Evolutionary conservation across 2,329 filamentous ascomycete genomes (phyloP).

Genomic region (Alternaria consortialis): DNA sequence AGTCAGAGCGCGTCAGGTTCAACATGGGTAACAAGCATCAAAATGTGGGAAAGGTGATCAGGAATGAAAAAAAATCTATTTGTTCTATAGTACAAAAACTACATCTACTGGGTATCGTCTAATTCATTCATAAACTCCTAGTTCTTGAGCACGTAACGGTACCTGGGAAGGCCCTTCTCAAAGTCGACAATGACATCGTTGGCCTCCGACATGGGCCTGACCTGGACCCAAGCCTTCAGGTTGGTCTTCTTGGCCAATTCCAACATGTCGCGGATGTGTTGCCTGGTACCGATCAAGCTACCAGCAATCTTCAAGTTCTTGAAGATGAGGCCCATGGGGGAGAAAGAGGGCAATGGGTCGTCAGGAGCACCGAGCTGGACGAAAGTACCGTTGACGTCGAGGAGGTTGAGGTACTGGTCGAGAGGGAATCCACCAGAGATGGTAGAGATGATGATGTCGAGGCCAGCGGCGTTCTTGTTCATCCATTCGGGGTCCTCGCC

Average conservation of each 20-base stretch:
- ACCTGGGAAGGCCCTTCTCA: constrained; percentile 53
- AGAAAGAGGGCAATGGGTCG: constrained; percentile 59
- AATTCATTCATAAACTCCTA: constrained; percentile 9
- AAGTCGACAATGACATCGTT: constrained; percentile 52
- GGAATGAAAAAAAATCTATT: background rate
- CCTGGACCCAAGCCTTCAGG: constrained; percentile 55
- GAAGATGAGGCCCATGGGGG: constrained; percentile 62
- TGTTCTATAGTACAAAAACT: constrained; percentile 1
- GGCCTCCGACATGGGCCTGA: constrained; percentile 51
- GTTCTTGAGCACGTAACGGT: constrained; percentile 52
- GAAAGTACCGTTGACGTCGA: constrained; percentile 68
- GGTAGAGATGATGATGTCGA: constrained; percentile 69
- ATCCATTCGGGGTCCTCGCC: constrained; percentile 68
- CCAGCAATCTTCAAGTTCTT: constrained; percentile 70
- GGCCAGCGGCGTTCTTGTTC: constrained; percentile 59
- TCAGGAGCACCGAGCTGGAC: constrained; percentile 75
- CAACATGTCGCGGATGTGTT: constrained; percentile 66
- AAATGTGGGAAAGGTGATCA: background rate
- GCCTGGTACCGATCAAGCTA: constrained; percentile 69
- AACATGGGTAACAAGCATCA: background rate
- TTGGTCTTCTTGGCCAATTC: constrained; percentile 53
- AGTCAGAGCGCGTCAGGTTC: background rate
- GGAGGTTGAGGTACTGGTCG: constrained; percentile 66
- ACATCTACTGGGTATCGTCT: constrained; percentile 14
- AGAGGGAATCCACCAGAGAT: constrained; percentile 67